Conservation (phyloP, 1,284 basidiomycete genomes). For the Neotropicomus parvogracilis region DNA sequence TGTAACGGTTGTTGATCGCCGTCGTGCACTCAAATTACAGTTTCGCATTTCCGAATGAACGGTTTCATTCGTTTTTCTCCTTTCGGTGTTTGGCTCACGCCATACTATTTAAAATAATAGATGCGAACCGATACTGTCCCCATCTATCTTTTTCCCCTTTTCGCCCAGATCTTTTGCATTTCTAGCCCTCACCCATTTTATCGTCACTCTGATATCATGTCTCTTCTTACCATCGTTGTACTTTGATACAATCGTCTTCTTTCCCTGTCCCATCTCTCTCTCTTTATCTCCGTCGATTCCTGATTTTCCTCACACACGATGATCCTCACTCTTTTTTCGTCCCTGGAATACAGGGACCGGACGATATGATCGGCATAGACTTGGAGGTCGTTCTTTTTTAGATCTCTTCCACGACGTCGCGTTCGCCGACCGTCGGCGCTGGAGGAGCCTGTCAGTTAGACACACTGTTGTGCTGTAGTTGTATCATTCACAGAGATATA, state of each 20-base stretch:
- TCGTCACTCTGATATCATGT: constrained; percentile 14
- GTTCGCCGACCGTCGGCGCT: background rate
- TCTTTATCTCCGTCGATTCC: background rate
- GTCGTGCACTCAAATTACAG: constrained; percentile 19
- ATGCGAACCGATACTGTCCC: constrained; percentile 9
- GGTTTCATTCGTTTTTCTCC: background rate
- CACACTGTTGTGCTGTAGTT: constrained; percentile 15
- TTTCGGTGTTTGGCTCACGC: constrained; percentile 15
- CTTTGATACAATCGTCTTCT: constrained; percentile 13
- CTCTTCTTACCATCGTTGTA: constrained; percentile 17
- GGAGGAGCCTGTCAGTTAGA: constrained; percentile 10
- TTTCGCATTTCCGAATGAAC: constrained; percentile 14
- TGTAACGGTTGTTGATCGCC: constrained; percentile 16
- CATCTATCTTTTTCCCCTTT: background rate
- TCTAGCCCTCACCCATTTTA: constrained; percentile 4
- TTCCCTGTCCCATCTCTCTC: background rate
- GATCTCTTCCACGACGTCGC: constrained; percentile 9
- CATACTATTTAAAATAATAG: constrained; percentile 25
- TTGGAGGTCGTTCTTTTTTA: constrained; percentile 9
- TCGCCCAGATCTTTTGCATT: constrained; percentile 3
- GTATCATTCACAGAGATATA: constrained; percentile 18
- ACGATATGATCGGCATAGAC: constrained; percentile 25
- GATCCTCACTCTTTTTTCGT: background rate
- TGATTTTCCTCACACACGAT: background rate
- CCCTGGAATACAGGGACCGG: constrained; percentile 12